A percentile compares a stretch with the other conserved stretches of the same genome.
Conservation (phyloP, 1,284 basidiomycete species). For the Dichomitus squalens region DNA sequence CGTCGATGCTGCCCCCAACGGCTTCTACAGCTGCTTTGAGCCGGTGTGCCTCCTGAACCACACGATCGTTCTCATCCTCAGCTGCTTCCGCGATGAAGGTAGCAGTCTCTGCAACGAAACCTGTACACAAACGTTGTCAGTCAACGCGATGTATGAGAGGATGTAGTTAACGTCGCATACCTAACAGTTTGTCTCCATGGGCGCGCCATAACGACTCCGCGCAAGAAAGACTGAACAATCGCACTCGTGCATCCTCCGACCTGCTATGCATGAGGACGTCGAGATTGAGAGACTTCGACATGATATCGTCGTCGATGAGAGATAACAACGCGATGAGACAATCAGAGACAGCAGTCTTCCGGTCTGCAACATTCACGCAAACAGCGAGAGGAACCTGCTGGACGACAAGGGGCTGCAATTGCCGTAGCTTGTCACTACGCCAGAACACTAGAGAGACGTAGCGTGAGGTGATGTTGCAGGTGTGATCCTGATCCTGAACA, state of each 20-base stretch:
- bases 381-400: constrained; percentile 65
- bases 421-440: constrained; percentile 79
- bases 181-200: constrained; percentile 73
- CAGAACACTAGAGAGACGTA: constrained; percentile 67
- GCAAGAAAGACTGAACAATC: constrained; percentile 72
- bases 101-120: constrained; percentile 74
- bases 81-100: constrained; percentile 84
- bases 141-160: not conserved
- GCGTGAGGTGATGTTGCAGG: not conserved
- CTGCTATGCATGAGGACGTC: constrained; percentile 88
- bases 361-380: constrained; percentile 38
- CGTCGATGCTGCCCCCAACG: constrained; percentile 64
- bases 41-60: constrained; percentile 65
- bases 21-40: constrained; percentile 71
- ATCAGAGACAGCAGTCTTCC: constrained; percentile 45
- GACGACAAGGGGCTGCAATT: constrained; percentile 60
- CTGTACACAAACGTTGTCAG: constrained; percentile 35
- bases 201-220: constrained; percentile 78
- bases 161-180: constrained; percentile 43
- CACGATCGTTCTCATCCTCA: constrained; percentile 81
- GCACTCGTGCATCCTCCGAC: constrained; percentile 69
- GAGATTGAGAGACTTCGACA: constrained; percentile 83
- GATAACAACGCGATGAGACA: constrained; percentile 59
- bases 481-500: constrained; percentile 27
- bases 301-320: constrained; percentile 56